Base-by-base conservation (phyloP, 1,284 basidiomycete genomes). In the Ustilago loliicola region DNA sequence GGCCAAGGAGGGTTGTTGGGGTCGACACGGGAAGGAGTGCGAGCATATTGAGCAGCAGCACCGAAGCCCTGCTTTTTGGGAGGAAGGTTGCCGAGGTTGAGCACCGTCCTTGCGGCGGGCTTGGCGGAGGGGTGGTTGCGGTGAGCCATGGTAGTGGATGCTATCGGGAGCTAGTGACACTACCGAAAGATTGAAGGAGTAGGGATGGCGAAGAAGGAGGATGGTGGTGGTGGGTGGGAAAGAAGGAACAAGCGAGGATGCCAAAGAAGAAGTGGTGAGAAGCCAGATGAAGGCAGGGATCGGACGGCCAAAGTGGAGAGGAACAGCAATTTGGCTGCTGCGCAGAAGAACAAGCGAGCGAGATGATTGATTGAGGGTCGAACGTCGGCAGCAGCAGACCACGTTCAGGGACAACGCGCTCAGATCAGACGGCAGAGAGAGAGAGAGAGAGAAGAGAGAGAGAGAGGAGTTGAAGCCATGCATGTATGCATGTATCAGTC, bases 1-100 rank as follows among this genome's bases (percentile, higher is more conserved):
- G 95, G 95, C 95, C 95, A 98, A 57, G 96, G 96, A 34, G 96
- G 96, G 88, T 97, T 95, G 88, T 98, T 94, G 45, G 94, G 94
- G 87, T 95, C 88, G 68, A 71, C 83, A 21, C 75, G 79, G 34
- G 80, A 82, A 8, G 82, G 74, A 0, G 79, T 83, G 17, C 81
- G 79, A 15, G 81, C 81, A 70, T 79, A 79, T 42, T 69, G 64
- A 23, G 68, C 67, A 21, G 69, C 68, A 25, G 59, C 56, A 10
- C 68, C 73, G 52, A 84, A 85, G 50, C 79, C 79, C 38, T 79
- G 70, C 64, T 79, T 81, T 77, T 85, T 85, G 30, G 85, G 85
- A 48, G 85, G 85, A 42, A 86, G 71, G 62, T 86, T 86, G 65
- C 85, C 85, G 42, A 86, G 77, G 72, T 85, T 86, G 70, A 86